Base-by-base conservation (phyloP, 306 rosid species). In the Prosopis cineraria region DNA sequence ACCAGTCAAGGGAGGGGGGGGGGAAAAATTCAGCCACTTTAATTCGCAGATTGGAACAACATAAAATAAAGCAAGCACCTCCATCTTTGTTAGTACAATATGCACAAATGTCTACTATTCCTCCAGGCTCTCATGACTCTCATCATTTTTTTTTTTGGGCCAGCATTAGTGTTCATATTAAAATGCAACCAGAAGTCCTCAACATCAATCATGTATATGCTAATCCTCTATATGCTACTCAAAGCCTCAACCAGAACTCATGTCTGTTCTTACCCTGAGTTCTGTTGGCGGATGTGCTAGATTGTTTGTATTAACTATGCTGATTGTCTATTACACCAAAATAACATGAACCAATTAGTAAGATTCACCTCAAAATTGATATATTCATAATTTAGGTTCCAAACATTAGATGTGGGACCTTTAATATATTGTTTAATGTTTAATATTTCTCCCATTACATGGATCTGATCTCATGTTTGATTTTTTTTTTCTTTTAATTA, bases 31-130 rank as follows among this genome's bases (percentile, higher is more conserved):
- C n/a, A 37, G 53, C 45, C 53, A 24, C 1, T 12, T 27, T 17
- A 31, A 79, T 56, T 72, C 48, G 62, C 73, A 50, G 25, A 74
- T 74, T 69, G n/a, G 50, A 69, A 52, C 12, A 69, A 78, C 53
- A 25, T 22, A 5, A 53, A 82, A 73, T 45, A 58, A 39, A 70
- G 3, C 27, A 62, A 68, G n/a, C 20, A 68, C 22, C 31, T 17
- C n/a, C 53, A 63, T 40, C 69, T 4, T 64, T 19, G 11, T 19
- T n/a, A 27, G 29, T 30, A 39, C 8, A 39, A 39, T 8, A 39
- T n/a, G n/a, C 43, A 39, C 2, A 14, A 5, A 4, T 45, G 52
- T 14, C 76, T 44, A 44, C 43, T 37, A 6, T 45, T 22, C 25
- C 30, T 31, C 43, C 24, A 40, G 3, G 19, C 19, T 64, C 19